Evolutionary conservation across 2,329 filamentous ascomycete species (phyloP).

Genomic region (Cladophialophora immunda): DNA sequence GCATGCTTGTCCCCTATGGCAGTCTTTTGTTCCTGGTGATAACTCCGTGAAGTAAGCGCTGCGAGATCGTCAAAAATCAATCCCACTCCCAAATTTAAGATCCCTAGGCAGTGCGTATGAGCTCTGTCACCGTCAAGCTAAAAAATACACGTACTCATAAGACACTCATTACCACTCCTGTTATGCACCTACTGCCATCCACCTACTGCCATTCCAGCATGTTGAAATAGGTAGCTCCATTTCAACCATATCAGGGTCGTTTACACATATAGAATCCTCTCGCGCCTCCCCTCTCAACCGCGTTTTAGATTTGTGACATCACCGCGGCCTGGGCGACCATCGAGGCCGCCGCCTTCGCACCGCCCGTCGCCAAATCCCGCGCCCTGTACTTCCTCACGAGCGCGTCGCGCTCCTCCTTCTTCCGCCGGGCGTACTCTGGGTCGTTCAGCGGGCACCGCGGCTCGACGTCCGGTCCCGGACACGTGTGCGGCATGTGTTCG

Average conservation of each 20-base stretch:
- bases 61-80: neutral
- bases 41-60: neutral
- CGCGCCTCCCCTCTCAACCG: too few relatives aligned
- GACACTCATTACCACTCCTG: neutral
- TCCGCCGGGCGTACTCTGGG: neutral
- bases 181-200: neutral
- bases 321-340: neutral
- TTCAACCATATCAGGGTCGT: neutral
- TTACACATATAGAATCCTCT: neutral
- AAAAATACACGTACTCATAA: too few relatives aligned
- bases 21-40: neutral
- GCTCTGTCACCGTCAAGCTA: neutral
- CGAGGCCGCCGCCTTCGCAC: neutral
- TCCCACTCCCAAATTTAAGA: neutral
- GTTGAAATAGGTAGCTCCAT: neutral
- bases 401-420: neutral
- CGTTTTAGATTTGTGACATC: too few relatives aligned
- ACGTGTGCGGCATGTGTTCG: neutral
- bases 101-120: neutral
- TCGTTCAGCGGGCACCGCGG: constrained; percentile 1
- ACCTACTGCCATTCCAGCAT: neutral
- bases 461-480: neutral
- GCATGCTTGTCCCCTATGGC: neutral
- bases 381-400: neutral
- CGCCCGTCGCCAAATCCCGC: neutral